A percentile compares a stretch with the other conserved stretches of the same genome.
These are phyloP conservation scores for Amanita brunnescens DNA, from an alignment of 768 basidiomycete species.

Conservation along the genomic window DNA sequence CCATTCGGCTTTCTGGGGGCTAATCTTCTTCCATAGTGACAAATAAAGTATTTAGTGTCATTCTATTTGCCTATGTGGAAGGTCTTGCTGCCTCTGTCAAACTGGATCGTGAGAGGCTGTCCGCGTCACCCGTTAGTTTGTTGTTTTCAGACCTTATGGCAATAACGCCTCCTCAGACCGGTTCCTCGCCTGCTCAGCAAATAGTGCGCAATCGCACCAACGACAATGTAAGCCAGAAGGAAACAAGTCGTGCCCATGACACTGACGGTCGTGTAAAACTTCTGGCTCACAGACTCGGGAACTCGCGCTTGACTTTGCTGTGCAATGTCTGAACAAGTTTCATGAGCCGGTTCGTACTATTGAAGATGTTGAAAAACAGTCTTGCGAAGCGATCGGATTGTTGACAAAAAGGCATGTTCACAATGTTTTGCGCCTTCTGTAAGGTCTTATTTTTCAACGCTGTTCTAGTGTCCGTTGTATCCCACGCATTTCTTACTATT, in stretches of 20 bases:
- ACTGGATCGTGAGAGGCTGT: conserved; percentile 5
- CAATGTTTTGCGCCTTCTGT: not conserved
- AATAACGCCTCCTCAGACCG: conserved; percentile 9
- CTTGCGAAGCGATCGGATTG: conserved; percentile 2
- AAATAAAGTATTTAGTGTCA: conserved; percentile 11
- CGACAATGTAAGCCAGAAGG: conserved; percentile 8
- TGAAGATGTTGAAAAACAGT: conserved; percentile 4
- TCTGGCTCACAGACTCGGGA: conserved; percentile 6
- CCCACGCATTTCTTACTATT: no score
- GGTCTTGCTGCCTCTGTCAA: conserved; percentile 8
- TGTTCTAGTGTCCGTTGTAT: no score
- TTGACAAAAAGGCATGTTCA: conserved; percentile 4
- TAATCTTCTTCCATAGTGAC: conserved; percentile 9
- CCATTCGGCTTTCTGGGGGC: conserved; percentile 5
- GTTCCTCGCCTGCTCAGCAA: conserved; percentile 4
- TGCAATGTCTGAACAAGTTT: conserved; percentile 1
- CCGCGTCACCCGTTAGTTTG: conserved; percentile 5
- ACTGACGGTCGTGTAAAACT: conserved; percentile 7
- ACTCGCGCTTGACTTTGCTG: not conserved
- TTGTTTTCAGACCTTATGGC: conserved; percentile 7
- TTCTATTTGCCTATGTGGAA: conserved; percentile 10
- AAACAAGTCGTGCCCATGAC: conserved; percentile 6
- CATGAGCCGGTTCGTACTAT: conserved; percentile 1
- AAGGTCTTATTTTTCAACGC: conserved; percentile 5
- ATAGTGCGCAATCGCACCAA: not conserved